A percentile compares a stretch with the other conserved stretches of the same genome.
These are phyloP conservation scores for Bolboschoenus planiculmis DNA, from an alignment of 176 grass and related monocot genomes.

Conservation along the genomic window DNA sequence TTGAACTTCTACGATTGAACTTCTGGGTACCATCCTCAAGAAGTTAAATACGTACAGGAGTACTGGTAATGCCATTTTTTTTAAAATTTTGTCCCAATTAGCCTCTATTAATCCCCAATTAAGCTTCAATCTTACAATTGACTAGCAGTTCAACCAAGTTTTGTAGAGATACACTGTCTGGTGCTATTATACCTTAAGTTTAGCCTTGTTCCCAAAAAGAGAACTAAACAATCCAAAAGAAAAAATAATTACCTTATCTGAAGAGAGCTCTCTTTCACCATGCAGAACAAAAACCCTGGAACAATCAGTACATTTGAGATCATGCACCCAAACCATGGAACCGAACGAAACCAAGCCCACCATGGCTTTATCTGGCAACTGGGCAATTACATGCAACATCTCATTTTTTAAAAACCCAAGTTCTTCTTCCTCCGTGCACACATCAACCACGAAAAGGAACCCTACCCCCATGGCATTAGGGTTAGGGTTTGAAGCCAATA, in stretches of 20 bases:
- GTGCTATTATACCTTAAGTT: background rate
- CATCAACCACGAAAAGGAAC: conserved; percentile 66
- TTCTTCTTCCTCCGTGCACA: conserved; percentile 43
- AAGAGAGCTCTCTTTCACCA: conserved; percentile 66
- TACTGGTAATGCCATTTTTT: background rate
- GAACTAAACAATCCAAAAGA: background rate
- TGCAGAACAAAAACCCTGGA: conserved; percentile 59
- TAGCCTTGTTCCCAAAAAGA: background rate
- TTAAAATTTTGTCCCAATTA: background rate
- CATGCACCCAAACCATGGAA: conserved; percentile 75
- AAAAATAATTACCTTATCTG: conserved; percentile 53
- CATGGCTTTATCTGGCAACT: conserved; percentile 56
- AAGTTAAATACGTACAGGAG: background rate
- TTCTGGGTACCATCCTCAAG: background rate
- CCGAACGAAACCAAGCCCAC: conserved; percentile 72
- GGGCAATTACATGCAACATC: conserved; percentile 61
- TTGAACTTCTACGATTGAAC: background rate
- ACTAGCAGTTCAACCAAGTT: background rate
- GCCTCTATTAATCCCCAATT: background rate
- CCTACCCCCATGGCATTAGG: conserved; percentile 22
- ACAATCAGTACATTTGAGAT: conserved; percentile 65
- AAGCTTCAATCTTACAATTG: background rate
- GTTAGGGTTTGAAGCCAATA: conserved; percentile 43
- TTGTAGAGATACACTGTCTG: background rate
- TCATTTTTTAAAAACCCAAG: conserved; percentile 67